phyloP scores from a whole-genome alignment of 108 stramenopile genomes.

The Discostella stelligeroides region DNA sequence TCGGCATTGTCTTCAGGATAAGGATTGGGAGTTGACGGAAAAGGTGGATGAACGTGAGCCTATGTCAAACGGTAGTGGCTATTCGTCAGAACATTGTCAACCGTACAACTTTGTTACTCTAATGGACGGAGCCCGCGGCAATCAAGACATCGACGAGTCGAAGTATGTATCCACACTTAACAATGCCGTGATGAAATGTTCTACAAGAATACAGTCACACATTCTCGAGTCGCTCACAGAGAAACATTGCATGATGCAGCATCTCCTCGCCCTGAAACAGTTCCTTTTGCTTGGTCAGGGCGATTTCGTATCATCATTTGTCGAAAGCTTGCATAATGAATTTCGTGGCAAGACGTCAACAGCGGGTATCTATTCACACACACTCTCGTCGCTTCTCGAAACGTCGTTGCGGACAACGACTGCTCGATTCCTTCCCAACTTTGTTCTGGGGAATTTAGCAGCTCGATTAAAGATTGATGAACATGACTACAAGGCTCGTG shows the following conservation, averaged over 20 bases:
- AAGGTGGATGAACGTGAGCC: slow-evolving; percentile 19
- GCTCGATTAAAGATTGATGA: slow-evolving; percentile 64
- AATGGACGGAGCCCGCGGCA: slow-evolving; percentile 27
- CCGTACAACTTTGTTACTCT: slow-evolving; percentile 25
- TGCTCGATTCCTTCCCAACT: slow-evolving; percentile 75
- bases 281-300: slow-evolving; percentile 96
- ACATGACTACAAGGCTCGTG: slow-evolving; percentile 39
- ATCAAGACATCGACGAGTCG: slow-evolving; percentile 36
- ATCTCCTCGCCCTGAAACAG: slow-evolving; percentile 92
- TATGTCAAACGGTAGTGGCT: slow-evolving; percentile 21
- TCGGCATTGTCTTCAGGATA: slow-evolving; percentile 75
- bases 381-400: slow-evolving; percentile 79
- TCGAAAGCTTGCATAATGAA: slow-evolving; percentile 81
- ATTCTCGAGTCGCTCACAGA: slow-evolving; percentile 73
- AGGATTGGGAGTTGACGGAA: slow-evolving; percentile 66
- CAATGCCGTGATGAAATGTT: slow-evolving; percentile 56
- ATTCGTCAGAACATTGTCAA: slow-evolving; percentile 7
- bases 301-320: slow-evolving; percentile 91
- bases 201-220: slow-evolving; percentile 65
- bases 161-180: slow-evolving; percentile 49
- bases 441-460: slow-evolving; percentile 77
- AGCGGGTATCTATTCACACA: slow-evolving; percentile 78
- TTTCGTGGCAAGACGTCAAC: slow-evolving; percentile 56
- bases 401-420: slow-evolving; percentile 86
- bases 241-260: slow-evolving; percentile 78